Conservation (phyloP, 345 rosid species). For the Acer yangbiense region DNA sequence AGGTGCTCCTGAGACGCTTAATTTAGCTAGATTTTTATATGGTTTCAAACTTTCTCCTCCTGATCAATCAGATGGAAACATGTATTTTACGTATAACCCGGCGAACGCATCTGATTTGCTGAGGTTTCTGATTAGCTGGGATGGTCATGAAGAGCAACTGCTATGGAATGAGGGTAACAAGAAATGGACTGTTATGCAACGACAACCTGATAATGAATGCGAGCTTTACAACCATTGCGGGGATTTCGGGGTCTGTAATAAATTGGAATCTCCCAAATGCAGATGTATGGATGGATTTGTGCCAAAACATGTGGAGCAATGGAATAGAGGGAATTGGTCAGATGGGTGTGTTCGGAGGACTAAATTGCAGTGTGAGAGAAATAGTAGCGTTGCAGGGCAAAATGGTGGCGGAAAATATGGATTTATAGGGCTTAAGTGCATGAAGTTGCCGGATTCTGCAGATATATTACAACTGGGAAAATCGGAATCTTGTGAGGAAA, state of each 20-base stretch:
- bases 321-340: slow-evolving; percentile 37
- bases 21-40: slow-evolving; percentile 33
- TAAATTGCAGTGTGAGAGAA: slow-evolving; percentile 32
- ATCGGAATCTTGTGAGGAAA: neutral
- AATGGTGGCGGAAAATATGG: slow-evolving; percentile 26
- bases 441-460: slow-evolving; percentile 47
- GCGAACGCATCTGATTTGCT: slow-evolving; percentile 34
- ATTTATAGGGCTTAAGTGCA: slow-evolving; percentile 23
- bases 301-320: slow-evolving; percentile 30
- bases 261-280: slow-evolving; percentile 35
- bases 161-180: slow-evolving; percentile 46
- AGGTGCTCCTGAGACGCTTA: slow-evolving; percentile 52
- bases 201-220: slow-evolving; percentile 57
- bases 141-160: slow-evolving; percentile 59
- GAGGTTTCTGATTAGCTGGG: slow-evolving; percentile 48
- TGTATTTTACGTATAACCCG: slow-evolving; percentile 59
- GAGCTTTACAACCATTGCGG: slow-evolving; percentile 79
- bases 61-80: slow-evolving; percentile 45
- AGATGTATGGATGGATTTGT: slow-evolving; percentile 59
- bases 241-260: slow-evolving; percentile 55
- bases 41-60: slow-evolving; percentile 53
- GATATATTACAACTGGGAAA: neutral
- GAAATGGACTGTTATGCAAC: slow-evolving; percentile 46
- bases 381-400: slow-evolving; percentile 1
- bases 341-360: slow-evolving; percentile 44